phyloP scores from a whole-genome alignment of 768 basidiomycete species.

The Psilocybe azurescens region DNA sequence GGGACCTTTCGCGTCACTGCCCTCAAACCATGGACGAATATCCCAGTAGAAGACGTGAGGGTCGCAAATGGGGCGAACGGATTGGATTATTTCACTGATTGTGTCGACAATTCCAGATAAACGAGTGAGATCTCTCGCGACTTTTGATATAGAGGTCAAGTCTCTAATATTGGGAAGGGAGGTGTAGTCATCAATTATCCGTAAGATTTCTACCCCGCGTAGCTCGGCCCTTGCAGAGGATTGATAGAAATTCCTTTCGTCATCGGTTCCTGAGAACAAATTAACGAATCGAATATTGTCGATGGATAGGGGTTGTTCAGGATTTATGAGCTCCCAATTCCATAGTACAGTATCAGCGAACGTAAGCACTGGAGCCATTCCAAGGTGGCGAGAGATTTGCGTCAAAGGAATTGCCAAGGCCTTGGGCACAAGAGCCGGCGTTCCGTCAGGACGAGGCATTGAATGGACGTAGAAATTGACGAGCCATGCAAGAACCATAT shows the following conservation, averaged over 20 bases:
- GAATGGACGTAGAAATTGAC: conserved; percentile 92
- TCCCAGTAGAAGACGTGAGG: conserved; percentile 90
- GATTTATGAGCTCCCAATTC: conserved; percentile 77
- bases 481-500: conserved; percentile 89
- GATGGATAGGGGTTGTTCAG: conserved; percentile 59
- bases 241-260: conserved; percentile 87
- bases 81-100: conserved; percentile 71
- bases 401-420: conserved; percentile 81
- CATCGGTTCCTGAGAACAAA: conserved; percentile 83
- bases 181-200: conserved; percentile 86
- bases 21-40: conserved; percentile 92
- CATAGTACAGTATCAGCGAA: conserved; percentile 97
- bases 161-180: conserved; percentile 74
- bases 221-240: conserved; percentile 86
- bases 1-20: conserved; percentile 68
- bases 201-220: conserved; percentile 84
- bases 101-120: conserved; percentile 75
- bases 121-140: conserved; percentile 73
- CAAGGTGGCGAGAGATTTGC: conserved; percentile 72
- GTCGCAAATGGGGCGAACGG: conserved; percentile 73
- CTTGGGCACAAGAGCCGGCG: conserved; percentile 66
- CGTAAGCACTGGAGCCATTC: conserved; percentile 92
- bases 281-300: conserved; percentile 79
- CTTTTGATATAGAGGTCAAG: conserved; percentile 64
- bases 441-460: conserved; percentile 47